Conservation (phyloP, 1,139 yeast species). For the Kazachstania sp. region DNA sequence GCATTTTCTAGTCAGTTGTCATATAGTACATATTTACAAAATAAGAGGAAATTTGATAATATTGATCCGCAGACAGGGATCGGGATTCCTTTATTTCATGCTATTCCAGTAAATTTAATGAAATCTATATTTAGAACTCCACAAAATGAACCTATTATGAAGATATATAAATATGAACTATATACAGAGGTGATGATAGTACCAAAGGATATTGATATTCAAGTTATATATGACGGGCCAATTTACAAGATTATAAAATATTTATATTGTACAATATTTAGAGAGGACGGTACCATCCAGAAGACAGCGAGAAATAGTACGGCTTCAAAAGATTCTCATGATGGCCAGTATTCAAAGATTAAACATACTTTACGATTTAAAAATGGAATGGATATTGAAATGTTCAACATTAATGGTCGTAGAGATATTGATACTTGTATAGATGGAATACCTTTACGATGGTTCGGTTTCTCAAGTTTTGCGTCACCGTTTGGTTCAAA, state of each 20-base stretch:
- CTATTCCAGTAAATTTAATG: conserved; percentile 23
- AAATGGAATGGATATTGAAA: conserved; percentile 8
- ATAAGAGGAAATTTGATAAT: conserved; percentile 24
- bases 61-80: conserved; percentile 17
- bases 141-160: conserved; percentile 24
- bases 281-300: neutral
- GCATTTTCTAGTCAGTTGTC: conserved; percentile 30
- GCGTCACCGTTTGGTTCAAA: conserved; percentile 29
- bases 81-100: conserved; percentile 32
- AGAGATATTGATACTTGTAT: conserved; percentile 23
- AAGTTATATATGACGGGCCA: neutral
- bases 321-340: neutral
- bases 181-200: conserved; percentile 12
- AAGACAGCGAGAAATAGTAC: neutral
- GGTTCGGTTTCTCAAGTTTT: conserved; percentile 30
- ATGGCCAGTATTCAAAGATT: conserved; percentile 7
- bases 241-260: conserved; percentile 1
- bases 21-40: conserved; percentile 20
- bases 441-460: conserved; percentile 21
- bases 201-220: conserved; percentile 8
- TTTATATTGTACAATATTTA: conserved; percentile 7
- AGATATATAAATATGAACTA: conserved; percentile 25
- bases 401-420: conserved; percentile 20
- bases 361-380: conserved; percentile 21
- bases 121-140: conserved; percentile 24